Evolutionary conservation across 2,329 filamentous ascomycete species (phyloP), one percentile per base, ranked within the genome.

Genomic region (Lachnellula willkommii): DNA sequence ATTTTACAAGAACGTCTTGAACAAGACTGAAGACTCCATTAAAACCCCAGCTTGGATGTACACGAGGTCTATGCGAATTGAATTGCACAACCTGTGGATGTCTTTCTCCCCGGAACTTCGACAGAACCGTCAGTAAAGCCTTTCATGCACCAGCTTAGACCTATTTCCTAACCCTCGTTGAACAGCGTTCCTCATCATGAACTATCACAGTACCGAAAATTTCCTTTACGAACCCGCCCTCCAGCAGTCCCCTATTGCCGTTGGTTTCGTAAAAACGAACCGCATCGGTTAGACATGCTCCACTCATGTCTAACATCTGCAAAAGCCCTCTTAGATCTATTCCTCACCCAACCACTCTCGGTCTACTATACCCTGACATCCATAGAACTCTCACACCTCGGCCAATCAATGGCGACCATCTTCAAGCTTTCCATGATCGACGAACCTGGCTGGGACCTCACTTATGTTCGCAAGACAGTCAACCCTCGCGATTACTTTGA

Each of bases 361-460:
- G 39, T 12, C 11, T 65, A 50, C 26, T 42, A 42, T 24, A 28
- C 35, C 2, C 32, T 60, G 20, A 55, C 55, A 11, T 36, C 57
- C 2, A 40, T 60, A 5, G 54, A 60, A 5, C 54, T 60, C 17
- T 53, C 71, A 0, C 71, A 74, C 52, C 67, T 75, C 52, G 66
- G 73, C 22, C 65, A 67, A 7, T 70, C 61, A 15, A 53, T 73
- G 24, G 69, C 67, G 1, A 63, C 72, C 1, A 59, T 75, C 28
- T 70, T 73, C 50, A 69, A 72, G 32, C 63, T 76, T 5, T 71
- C 70, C 0, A 68, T 69, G 2, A 60, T 73, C 3, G 59, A 67
- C 28, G 70, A 74, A 50, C 69, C 70, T 8, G 69, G 66, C 1
- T 75, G 73, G 73, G 72, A 75, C 55, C 65, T 66, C 9, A 61